Base-by-base conservation (phyloP, 495 filamentous ascomycete genomes). In the Amorphotheca resinae region DNA sequence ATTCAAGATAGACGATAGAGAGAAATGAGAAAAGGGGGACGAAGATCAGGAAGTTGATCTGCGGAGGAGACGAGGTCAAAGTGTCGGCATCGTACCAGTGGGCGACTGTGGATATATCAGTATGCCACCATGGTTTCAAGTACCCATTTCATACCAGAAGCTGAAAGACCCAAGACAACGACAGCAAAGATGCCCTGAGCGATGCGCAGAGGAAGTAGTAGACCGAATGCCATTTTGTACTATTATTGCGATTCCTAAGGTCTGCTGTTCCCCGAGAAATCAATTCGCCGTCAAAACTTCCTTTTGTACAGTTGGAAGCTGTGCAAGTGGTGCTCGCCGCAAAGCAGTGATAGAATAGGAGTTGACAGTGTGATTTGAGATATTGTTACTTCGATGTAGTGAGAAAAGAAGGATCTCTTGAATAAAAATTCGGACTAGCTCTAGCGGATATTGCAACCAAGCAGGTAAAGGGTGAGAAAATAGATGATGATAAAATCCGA, bases 1-100 rank as follows among this genome's bases (percentile, higher is more conserved):
- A 22, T 45, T 73, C 65, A n/a, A 91, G 72, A 61, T 79, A 82
- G 38, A 67, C 60, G 32, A 81, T 59, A 1, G 80, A 77, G 46
- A 88, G 7, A 25, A 69, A 67, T 11, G 82, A 79, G 69, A 79
- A 83, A 45, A 80, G 52, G 38, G 75, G 64, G 44, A 65, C 58
- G 60, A 82, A 82, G 61, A 91, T 59, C 48, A 87, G 67, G 66
- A 82, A 86, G 66, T 81, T 80, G 65, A 87, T 63, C 49, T 73
- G 64, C 2, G 64, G 56, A 5, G 79, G 79, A 30, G 69, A 64
- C 22, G 59, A 22, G 18, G 63, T 62, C 35, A 63, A 38, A 15
- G 61, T 67, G 28, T 63, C 61, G 37, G 56, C 58, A 42, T 68
- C 64, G 54, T 74, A 72, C 69, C 69, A 73, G 50, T 70, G 55